Percentiles rank a stretch among this genome's conserved stretches.
Evolutionary conservation across 345 rosid species (phyloP).

Genomic region (Odontarrhena argentea): DNA sequence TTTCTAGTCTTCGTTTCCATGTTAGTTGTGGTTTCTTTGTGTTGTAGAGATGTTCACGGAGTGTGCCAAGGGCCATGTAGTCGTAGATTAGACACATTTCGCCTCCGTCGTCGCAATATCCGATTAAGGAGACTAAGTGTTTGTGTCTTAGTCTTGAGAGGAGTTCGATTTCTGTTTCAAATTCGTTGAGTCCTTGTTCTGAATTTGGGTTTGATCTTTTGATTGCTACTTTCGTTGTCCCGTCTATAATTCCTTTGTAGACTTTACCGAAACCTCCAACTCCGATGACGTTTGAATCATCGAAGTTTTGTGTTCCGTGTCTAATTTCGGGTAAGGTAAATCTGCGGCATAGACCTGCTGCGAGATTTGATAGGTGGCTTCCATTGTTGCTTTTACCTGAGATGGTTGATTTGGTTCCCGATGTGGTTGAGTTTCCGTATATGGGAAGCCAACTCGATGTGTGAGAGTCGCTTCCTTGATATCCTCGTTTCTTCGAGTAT

Average conservation of each 20-base stretch:
- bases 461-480: slow-evolving; percentile 43
- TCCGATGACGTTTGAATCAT: slow-evolving; percentile 69
- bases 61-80: slow-evolving; percentile 84
- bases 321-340: slow-evolving; percentile 65
- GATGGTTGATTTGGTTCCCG: slow-evolving; percentile 57
- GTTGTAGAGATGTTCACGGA: slow-evolving; percentile 72
- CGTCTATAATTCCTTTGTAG: slow-evolving; percentile 70
- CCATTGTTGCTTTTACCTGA: slow-evolving; percentile 48
- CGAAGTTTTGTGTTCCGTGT: slow-evolving; percentile 63
- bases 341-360: slow-evolving; percentile 70
- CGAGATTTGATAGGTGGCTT: slow-evolving; percentile 57
- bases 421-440: slow-evolving; percentile 55
- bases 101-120: slow-evolving; percentile 77
- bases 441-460: slow-evolving; percentile 74
- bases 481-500: slow-evolving; percentile 45
- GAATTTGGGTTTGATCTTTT: slow-evolving; percentile 78
- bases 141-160: slow-evolving; percentile 85
- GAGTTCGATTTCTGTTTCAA: slow-evolving; percentile 81
- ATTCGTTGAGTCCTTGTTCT: slow-evolving; percentile 82
- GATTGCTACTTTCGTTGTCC: slow-evolving; percentile 58
- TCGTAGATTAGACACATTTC: slow-evolving; percentile 90
- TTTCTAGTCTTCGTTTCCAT: slow-evolving; percentile 78
- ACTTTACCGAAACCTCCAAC: slow-evolving; percentile 96
- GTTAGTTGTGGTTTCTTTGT: slow-evolving; percentile 52
- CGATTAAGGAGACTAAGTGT: slow-evolving; percentile 83